Conservation (phyloP, 148 eudicot genomes). For the Arctostaphylos glauca region DNA sequence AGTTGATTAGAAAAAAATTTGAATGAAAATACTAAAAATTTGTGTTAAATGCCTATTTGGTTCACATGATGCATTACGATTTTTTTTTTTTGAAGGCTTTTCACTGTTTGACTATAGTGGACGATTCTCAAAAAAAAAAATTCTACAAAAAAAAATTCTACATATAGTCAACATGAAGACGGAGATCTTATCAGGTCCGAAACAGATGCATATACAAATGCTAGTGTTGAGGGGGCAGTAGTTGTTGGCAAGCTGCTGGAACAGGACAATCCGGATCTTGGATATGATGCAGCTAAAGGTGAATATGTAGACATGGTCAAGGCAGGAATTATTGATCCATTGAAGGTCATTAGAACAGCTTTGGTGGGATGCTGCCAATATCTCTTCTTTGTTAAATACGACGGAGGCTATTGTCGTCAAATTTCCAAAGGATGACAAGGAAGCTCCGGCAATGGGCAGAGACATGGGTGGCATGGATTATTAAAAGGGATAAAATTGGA, state of each 20-base stretch:
- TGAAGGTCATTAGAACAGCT: constrained; percentile 91
- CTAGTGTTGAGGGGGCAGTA: constrained; percentile 91
- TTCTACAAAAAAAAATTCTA: too few species aligned
- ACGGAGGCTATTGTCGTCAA: constrained; percentile 80
- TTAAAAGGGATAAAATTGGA: constrained; percentile 18
- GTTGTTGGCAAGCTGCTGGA: constrained; percentile 87
- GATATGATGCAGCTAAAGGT: constrained; percentile 97
- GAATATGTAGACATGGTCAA: constrained; percentile 90
- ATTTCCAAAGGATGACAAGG: constrained; percentile 45
- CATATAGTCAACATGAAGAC: too few species aligned
- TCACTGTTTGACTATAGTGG: too few species aligned
- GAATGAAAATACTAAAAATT: too few species aligned
- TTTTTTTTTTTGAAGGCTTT: too few species aligned
- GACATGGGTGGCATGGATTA: constrained; percentile 58
- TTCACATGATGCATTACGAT: too few species aligned
- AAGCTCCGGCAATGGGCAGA: constrained; percentile 33
- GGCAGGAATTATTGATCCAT: constrained; percentile 83
- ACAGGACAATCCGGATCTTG: constrained; percentile 79
- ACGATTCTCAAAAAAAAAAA: too few species aligned
- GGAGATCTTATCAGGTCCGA: too few species aligned
- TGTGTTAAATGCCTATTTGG: too few species aligned
- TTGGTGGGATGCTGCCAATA: constrained; percentile 86
- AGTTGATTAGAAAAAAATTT: too few species aligned
- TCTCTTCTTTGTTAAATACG: constrained; percentile 79
- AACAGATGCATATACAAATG: too few species aligned